Conservation (phyloP, 169 alveolate genomes). For the Eimeria tenella region DNA sequence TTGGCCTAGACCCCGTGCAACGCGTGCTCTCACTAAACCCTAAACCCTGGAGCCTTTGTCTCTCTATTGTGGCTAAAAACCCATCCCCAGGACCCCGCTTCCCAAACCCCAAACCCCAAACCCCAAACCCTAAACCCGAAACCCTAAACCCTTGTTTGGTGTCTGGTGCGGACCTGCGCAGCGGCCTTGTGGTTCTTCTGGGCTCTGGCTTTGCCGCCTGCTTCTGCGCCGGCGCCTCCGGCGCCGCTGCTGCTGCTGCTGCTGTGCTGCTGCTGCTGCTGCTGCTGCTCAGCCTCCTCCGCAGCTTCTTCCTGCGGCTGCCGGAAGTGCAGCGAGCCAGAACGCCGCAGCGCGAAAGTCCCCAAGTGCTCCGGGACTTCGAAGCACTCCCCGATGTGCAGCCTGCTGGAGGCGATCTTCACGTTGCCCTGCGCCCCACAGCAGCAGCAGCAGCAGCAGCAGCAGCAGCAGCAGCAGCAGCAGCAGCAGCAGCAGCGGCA, state of each 20-base stretch:
- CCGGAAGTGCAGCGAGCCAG: constrained; percentile 31
- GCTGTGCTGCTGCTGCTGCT: too few relatives aligned
- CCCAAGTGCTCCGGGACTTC: constrained; percentile 50
- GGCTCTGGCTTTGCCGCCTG: background rate
- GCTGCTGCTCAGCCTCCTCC: background rate
- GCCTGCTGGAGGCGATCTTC: constrained; percentile 13
- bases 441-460: constrained; percentile 12
- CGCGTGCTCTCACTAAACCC: too few relatives aligned
- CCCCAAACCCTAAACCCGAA: too few relatives aligned
- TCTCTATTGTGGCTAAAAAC: too few relatives aligned
- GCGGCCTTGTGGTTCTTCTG: too few relatives aligned
- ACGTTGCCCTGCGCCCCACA: background rate
- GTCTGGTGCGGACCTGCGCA: too few relatives aligned
- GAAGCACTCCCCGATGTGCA: constrained; percentile 65
- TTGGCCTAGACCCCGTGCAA: too few relatives aligned
- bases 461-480: constrained; percentile 23
- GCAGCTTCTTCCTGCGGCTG: background rate
- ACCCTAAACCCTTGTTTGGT: too few relatives aligned
- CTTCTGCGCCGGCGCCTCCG: background rate
- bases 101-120: too few relatives aligned
- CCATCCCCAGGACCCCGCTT: too few relatives aligned
- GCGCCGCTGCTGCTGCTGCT: too few relatives aligned
- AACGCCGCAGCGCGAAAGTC: constrained; percentile 31
- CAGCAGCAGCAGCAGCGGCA: constrained; percentile 30
- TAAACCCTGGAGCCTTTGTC: too few relatives aligned